These are phyloP conservation scores for Fusarium nurragi DNA, from an alignment of 2,329 filamentous ascomycete genomes.

Conservation along the genomic window DNA sequence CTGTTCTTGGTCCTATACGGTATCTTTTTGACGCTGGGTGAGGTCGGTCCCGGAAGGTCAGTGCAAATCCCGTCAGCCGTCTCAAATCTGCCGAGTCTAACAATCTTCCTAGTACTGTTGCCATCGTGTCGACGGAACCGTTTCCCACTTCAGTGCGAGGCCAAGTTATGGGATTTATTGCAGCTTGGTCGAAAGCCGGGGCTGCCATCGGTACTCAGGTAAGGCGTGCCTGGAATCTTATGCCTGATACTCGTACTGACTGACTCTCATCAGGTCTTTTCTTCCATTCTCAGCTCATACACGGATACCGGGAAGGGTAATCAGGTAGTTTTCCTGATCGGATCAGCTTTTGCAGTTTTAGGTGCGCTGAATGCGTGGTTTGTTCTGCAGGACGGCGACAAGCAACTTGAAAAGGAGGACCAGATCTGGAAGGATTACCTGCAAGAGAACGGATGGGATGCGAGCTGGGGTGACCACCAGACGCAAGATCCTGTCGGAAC, in stretches of 20 bases:
- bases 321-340: not conserved
- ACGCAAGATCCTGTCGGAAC: not conserved
- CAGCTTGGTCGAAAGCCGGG: conserved; percentile 7
- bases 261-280: not conserved
- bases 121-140: conserved; percentile 4
- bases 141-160: conserved; percentile 11
- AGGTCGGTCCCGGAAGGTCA: conserved; percentile 9
- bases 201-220: conserved; percentile 8
- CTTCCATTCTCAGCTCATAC: conserved; percentile 1
- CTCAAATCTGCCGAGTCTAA: accelerated
- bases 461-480: not conserved
- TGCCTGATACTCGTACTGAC: not conserved
- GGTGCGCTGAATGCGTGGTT: conserved; percentile 3
- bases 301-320: not conserved
- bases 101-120: not conserved
- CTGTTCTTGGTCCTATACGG: conserved; percentile 1
- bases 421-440: conserved; percentile 6
- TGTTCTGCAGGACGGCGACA: not conserved
- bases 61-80: not conserved
- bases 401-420: conserved; percentile 7
- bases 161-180: not conserved
- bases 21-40: conserved; percentile 1
- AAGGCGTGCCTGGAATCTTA: accelerated
- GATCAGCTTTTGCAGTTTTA: not conserved
- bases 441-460: not conserved